Evolutionary conservation across 2,329 filamentous ascomycete genomes (phyloP).

Genomic region (Penicillium sp.): DNA sequence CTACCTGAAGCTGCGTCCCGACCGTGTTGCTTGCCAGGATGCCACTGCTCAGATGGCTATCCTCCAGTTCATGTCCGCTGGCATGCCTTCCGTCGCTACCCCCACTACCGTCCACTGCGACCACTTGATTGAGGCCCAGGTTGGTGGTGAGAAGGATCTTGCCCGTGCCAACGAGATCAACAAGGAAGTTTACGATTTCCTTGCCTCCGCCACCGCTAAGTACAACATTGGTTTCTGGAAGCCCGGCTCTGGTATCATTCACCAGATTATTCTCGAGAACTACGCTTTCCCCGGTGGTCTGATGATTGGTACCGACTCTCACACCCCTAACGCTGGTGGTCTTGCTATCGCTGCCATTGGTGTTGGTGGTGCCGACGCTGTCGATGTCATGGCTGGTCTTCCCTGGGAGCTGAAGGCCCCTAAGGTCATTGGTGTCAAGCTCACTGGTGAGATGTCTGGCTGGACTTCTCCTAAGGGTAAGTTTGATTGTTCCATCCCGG

Average conservation of each 20-base stretch:
- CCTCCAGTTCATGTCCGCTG: constrained; percentile 98
- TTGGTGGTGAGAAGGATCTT: constrained; percentile 93
- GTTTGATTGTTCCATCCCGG: constrained; percentile 31
- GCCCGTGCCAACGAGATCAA: constrained; percentile 89
- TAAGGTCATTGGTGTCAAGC: constrained; percentile 94
- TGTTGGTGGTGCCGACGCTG: constrained; percentile 97
- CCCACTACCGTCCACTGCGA: constrained; percentile 97
- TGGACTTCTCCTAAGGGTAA: constrained; percentile 92
- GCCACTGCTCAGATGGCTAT: constrained; percentile 99
- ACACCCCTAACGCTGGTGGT: constrained; percentile 97
- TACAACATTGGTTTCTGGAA: constrained; percentile 99
- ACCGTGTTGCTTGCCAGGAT: constrained; percentile 99
- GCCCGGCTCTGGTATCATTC: constrained; percentile 98
- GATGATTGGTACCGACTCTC: constrained; percentile 96
- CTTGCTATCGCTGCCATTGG: constrained; percentile 93
- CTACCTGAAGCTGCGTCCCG: constrained; percentile 94
- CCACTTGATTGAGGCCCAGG: constrained; percentile 97
- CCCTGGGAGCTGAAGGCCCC: constrained; percentile 99
- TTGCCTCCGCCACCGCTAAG: constrained; percentile 91
- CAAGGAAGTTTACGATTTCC: constrained; percentile 99
- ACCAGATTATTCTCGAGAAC: constrained; percentile 98
- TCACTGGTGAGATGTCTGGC: constrained; percentile 85
- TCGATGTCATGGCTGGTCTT: constrained; percentile 96
- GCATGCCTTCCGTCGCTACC: constrained; percentile 93
- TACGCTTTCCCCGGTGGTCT: constrained; percentile 99